Conservation (phyloP, 306 rosid species). For the Cotoneaster glaucophyllus region DNA sequence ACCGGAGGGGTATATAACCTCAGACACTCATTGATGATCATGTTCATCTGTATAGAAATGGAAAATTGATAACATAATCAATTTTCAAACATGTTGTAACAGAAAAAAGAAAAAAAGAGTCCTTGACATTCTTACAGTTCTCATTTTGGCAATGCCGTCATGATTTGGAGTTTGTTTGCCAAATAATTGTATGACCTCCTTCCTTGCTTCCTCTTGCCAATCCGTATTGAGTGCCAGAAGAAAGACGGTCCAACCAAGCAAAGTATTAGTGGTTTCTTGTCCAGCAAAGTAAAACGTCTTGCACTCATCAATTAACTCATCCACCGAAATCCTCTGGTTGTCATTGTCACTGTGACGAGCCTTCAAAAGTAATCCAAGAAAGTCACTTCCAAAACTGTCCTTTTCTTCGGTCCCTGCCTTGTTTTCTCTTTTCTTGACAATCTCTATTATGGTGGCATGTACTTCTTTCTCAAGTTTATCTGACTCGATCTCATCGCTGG, state of each 20-base stretch:
- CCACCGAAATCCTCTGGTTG: slow-evolving; percentile 1
- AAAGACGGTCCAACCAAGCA: slow-evolving; percentile 19
- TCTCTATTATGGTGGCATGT: neutral
- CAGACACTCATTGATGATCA: slow-evolving; percentile 23
- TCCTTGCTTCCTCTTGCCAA: too few relatives aligned
- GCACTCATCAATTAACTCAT: slow-evolving; percentile 19
- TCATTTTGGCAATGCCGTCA: slow-evolving; percentile 12
- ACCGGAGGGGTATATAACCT: slow-evolving; percentile 13
- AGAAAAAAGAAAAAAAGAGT: neutral
- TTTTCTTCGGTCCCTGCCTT: neutral
- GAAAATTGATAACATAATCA: neutral
- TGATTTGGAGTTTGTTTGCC: slow-evolving; percentile 10
- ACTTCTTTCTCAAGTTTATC: slow-evolving; percentile 3
- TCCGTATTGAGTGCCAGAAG: neutral
- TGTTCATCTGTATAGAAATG: slow-evolving; percentile 3
- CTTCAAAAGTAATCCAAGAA: slow-evolving; percentile 19
- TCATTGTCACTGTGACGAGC: slow-evolving; percentile 9
- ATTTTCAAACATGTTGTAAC: neutral
- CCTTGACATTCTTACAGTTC: slow-evolving; percentile 1
- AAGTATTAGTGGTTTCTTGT: slow-evolving; percentile 13
- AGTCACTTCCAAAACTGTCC: slow-evolving; percentile 16
- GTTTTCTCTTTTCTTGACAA: slow-evolving; percentile 2
- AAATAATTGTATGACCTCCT: slow-evolving; percentile 1
- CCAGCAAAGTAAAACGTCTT: slow-evolving; percentile 16
- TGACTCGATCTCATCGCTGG: neutral